These are phyloP conservation scores for Monosporozyma aerobia DNA, from an alignment of 805 yeast species.

Conservation along the genomic window DNA sequence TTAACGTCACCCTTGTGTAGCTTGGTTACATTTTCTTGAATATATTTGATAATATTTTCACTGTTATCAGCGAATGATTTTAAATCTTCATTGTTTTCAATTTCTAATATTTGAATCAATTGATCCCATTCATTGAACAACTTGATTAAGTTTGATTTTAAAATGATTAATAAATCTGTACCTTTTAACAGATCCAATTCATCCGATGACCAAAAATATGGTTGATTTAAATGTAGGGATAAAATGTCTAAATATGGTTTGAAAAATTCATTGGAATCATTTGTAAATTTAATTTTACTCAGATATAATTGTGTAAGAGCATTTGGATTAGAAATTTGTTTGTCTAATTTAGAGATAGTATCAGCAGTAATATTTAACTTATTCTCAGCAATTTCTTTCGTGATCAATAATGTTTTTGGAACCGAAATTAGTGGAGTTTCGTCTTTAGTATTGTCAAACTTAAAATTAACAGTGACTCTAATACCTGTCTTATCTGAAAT, in stretches of 20 bases:
- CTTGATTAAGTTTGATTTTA: constrained; percentile 37
- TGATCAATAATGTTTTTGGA: constrained; percentile 33
- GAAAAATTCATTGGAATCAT: constrained; percentile 16
- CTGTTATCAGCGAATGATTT: neutral
- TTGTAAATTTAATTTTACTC: constrained; percentile 36
- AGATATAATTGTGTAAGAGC: constrained; percentile 31
- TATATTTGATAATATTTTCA: constrained; percentile 4
- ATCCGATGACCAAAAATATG: constrained; percentile 53
- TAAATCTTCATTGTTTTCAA: neutral
- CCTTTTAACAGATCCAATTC: constrained; percentile 50
- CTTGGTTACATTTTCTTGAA: neutral
- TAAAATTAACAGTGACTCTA: constrained; percentile 8
- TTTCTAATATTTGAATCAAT: constrained; percentile 4
- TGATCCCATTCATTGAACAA: constrained; percentile 53
- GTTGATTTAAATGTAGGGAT: constrained; percentile 46
- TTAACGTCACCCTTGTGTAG: constrained; percentile 17
- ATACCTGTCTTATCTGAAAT: constrained; percentile 28
- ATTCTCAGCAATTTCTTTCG: constrained; percentile 29
- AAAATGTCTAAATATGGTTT: constrained; percentile 41
- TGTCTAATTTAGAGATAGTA: neutral
- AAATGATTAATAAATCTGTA: constrained; percentile 56
- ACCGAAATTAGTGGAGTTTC: constrained; percentile 29
- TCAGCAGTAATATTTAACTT: neutral
- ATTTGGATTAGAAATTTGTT: constrained; percentile 20
- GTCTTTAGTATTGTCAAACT: constrained; percentile 1